A percentile compares a stretch with the other conserved stretches of the same genome.
phyloP scores from a whole-genome alignment of 2,329 filamentous ascomycete species.

The Herpotrichia juniperi region DNA sequence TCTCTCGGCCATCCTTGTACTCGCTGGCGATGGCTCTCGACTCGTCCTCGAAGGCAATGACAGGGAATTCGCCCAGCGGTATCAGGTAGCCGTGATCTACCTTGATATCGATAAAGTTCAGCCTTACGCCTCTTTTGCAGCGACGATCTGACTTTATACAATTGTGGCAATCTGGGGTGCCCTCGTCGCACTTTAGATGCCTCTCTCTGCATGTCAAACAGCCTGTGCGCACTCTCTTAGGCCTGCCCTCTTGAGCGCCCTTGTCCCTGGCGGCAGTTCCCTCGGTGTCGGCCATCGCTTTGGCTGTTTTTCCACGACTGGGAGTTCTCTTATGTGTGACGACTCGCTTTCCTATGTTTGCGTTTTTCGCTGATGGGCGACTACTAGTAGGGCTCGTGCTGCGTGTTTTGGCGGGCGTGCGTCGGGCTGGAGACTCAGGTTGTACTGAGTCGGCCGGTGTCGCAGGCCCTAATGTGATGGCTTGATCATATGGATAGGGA shows the following conservation, averaged over 20 bases:
- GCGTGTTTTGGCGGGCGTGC: conserved; percentile 8
- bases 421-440: conserved; percentile 15
- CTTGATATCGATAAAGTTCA: conserved; percentile 92
- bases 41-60: conserved; percentile 83
- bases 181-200: conserved; percentile 91
- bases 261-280: conserved; percentile 6
- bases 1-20: conserved; percentile 78
- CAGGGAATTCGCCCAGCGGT: conserved; percentile 62
- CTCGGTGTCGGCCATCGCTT: conserved; percentile 19
- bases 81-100: conserved; percentile 65
- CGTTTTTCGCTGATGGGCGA: conserved; percentile 14
- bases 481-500: conserved; percentile 25
- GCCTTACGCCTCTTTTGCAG: conserved; percentile 83
- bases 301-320: conserved; percentile 5
- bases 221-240: conserved; percentile 87
- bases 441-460: conserved; percentile 17
- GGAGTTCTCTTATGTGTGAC: conserved; percentile 4
- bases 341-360: conserved; percentile 3
- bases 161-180: conserved; percentile 70
- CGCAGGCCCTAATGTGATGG: conserved; percentile 14
- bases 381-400: conserved; percentile 22
- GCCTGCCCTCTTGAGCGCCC: conserved; percentile 58
- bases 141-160: conserved; percentile 85
- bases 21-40: conserved; percentile 89
- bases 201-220: conserved; percentile 89